Percentiles rank a stretch among this genome's conserved stretches.
phyloP scores from a whole-genome alignment of 2,329 filamentous ascomycete genomes.

The Aspergillus arachidicola region DNA sequence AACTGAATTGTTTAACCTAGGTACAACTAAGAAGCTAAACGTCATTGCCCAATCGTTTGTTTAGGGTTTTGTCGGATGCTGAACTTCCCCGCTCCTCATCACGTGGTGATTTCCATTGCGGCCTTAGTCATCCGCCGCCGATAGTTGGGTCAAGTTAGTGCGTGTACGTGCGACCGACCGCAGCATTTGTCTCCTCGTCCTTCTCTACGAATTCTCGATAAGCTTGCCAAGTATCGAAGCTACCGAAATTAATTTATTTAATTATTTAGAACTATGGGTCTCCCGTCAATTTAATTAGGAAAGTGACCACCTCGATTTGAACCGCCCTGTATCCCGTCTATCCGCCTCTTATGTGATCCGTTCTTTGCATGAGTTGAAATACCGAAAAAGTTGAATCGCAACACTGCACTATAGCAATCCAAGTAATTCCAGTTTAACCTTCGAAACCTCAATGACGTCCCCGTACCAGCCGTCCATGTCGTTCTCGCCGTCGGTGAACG shows the following conservation, averaged over 20 bases:
- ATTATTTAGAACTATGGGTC: neutral
- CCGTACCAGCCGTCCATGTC: constrained; percentile 33
- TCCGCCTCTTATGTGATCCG: neutral
- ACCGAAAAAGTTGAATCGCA: neutral
- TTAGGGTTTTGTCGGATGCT: neutral
- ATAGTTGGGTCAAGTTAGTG: neutral
- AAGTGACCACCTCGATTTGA: neutral
- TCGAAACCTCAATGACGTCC: constrained; percentile 27
- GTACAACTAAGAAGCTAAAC: too few species aligned
- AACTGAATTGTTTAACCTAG: too few species aligned
- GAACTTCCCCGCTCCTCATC: neutral
- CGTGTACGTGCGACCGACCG: neutral
- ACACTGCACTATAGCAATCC: neutral
- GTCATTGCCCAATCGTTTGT: too few species aligned
- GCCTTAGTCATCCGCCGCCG: neutral
- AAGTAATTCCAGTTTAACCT: neutral
- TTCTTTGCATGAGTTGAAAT: neutral
- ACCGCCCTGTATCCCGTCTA: neutral
- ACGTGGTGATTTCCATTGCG: neutral
- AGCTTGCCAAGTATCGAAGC: neutral
- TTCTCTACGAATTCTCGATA: neutral
- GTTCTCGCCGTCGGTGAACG: constrained; percentile 30
- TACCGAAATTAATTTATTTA: neutral
- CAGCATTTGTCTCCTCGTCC: neutral
- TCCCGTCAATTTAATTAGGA: neutral